Evolutionary conservation across 805 yeast genomes (phyloP).

Genomic region (Metschnikowia vanudenii): DNA sequence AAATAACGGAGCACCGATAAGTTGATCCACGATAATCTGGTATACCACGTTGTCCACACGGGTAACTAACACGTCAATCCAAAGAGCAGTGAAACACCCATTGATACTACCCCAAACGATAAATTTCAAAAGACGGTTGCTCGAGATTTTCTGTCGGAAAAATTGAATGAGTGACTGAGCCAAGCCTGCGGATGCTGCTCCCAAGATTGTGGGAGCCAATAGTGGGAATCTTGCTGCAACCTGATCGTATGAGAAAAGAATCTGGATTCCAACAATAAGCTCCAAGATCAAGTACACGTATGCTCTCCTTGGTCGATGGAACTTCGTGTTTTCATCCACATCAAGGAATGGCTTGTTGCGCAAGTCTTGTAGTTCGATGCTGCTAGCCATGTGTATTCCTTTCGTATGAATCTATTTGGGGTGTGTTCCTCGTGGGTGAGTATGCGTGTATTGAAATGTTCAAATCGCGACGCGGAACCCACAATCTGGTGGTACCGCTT

Average conservation of each 20-base stretch:
- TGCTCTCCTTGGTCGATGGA: slow-evolving; percentile 10
- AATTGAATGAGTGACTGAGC: slow-evolving; percentile 43
- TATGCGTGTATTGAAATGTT: neutral
- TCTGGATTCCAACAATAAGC: slow-evolving; percentile 22
- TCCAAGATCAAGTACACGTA: slow-evolving; percentile 28
- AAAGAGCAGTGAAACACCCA: slow-evolving; percentile 52
- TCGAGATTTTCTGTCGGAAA: slow-evolving; percentile 30
- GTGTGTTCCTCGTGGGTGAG: neutral
- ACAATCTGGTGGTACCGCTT: neutral
- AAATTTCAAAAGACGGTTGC: slow-evolving; percentile 44
- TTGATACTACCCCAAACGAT: slow-evolving; percentile 59
- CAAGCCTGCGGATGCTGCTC: slow-evolving; percentile 40
- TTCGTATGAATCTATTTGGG: neutral
- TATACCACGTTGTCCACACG: slow-evolving; percentile 34
- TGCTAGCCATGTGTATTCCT: slow-evolving; percentile 12
- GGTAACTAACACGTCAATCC: slow-evolving; percentile 50
- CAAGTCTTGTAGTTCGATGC: slow-evolving; percentile 19
- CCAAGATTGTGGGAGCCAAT: slow-evolving; percentile 39
- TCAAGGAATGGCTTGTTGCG: slow-evolving; percentile 19
- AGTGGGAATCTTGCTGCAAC: slow-evolving; percentile 24
- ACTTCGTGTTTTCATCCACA: slow-evolving; percentile 9
- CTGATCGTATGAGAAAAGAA: slow-evolving; percentile 31
- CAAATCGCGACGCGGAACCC: neutral
- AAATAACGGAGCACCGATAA: slow-evolving; percentile 53
- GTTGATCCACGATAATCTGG: slow-evolving; percentile 52